These are phyloP conservation scores for Epichloe sp. DNA, from an alignment of 2,329 filamentous ascomycete genomes.

Conservation along the genomic window DNA sequence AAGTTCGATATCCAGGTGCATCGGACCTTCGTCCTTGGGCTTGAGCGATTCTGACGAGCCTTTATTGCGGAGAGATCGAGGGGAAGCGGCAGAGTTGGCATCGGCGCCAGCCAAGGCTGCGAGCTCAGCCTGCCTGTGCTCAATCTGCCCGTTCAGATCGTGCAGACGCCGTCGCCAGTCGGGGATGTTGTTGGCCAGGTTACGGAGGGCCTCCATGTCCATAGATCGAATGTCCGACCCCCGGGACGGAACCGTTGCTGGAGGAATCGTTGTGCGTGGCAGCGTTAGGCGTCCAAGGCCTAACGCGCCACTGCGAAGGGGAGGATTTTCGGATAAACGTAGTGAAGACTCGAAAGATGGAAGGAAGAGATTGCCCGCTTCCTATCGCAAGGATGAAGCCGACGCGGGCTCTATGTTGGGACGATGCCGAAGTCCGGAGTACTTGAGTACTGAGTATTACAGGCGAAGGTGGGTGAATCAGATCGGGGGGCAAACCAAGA, in stretches of 20 bases:
- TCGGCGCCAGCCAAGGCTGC: constrained; percentile 29
- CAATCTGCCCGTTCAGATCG: constrained; percentile 47
- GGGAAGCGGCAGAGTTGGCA: constrained; percentile 15
- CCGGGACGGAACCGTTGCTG: constrained; percentile 16
- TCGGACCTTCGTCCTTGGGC: constrained; percentile 30
- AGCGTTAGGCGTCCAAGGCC: constrained; percentile 19
- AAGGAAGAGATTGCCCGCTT: neutral
- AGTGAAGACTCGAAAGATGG: neutral
- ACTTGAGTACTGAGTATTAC: no score
- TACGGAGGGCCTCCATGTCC: constrained; percentile 43
- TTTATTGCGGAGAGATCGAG: constrained; percentile 34
- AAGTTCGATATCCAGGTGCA: constrained; percentile 10
- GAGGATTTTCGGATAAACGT: neutral
- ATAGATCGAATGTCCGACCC: constrained; percentile 20
- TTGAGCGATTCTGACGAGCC: constrained; percentile 42
- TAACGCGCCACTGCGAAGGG: constrained; percentile 13
- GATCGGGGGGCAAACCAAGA: no score
- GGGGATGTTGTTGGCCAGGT: constrained; percentile 42
- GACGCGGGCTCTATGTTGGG: neutral
- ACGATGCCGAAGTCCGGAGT: neutral
- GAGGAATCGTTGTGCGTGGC: constrained; percentile 11
- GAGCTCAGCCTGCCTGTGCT: constrained; percentile 47
- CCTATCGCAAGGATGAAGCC: neutral
- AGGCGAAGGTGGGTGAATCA: no score
- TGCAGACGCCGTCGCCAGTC: constrained; percentile 47